Evolutionary conservation across 2,329 filamentous ascomycete species (phyloP).

Genomic region (Arthrobotrys megalospora): DNA sequence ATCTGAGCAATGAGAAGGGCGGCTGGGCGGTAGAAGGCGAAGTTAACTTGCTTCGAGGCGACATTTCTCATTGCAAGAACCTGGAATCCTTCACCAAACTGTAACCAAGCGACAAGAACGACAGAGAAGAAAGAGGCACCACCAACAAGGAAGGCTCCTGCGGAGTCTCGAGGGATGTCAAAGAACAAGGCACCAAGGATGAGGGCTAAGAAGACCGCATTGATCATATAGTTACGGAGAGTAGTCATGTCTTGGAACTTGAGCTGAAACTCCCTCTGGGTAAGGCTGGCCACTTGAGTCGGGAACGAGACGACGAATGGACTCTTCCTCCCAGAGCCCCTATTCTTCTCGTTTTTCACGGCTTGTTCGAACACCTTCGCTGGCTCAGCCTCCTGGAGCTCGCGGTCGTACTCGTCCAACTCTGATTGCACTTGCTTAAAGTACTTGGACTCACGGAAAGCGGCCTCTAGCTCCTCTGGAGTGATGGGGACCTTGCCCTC

Average conservation of each 20-base stretch:
- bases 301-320: constrained; percentile 83
- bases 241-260: constrained; percentile 81
- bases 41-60: constrained; percentile 77
- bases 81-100: constrained; percentile 83
- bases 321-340: constrained; percentile 77
- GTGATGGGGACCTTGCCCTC: constrained; percentile 79
- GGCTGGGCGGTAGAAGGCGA: constrained; percentile 79
- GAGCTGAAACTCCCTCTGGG: constrained; percentile 83
- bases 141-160: constrained; percentile 76
- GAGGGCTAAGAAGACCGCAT: constrained; percentile 80
- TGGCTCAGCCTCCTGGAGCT: constrained; percentile 73
- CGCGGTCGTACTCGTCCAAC: constrained; percentile 74
- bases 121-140: constrained; percentile 78
- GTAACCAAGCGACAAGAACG: constrained; percentile 78
- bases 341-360: constrained; percentile 78
- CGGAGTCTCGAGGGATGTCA: constrained; percentile 74
- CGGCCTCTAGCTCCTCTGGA: constrained; percentile 77
- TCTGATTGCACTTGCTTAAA: constrained; percentile 76
- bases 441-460: constrained; percentile 76
- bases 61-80: constrained; percentile 79
- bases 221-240: constrained; percentile 83
- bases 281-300: constrained; percentile 72
- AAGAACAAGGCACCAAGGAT: constrained; percentile 87
- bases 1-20: constrained; percentile 76
- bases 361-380: constrained; percentile 77